Conservation (phyloP, 1,284 basidiomycete species). For the Puccinia polysora region DNA sequence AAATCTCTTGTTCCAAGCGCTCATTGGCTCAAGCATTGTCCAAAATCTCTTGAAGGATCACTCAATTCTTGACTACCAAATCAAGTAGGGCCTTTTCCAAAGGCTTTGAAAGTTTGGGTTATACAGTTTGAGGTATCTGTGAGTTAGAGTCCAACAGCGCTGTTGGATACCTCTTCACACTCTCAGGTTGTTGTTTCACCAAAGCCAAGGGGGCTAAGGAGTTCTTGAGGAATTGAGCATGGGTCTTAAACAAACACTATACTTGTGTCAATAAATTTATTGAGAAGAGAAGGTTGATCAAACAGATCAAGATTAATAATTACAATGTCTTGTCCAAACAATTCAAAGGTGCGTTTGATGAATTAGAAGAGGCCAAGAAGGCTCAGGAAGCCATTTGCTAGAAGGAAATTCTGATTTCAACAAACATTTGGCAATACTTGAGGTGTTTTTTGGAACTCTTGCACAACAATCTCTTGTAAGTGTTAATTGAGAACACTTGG, state of each 20-base stretch:
- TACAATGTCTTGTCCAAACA: constrained; percentile 71
- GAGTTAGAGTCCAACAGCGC: constrained; percentile 29
- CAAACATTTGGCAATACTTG: constrained; percentile 78
- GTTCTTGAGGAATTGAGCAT: constrained; percentile 37
- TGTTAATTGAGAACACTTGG: constrained; percentile 81
- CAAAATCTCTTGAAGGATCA: constrained; percentile 63
- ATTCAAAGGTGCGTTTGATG: constrained; percentile 86
- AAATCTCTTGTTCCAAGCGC: constrained; percentile 63
- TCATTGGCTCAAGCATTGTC: constrained; percentile 42
- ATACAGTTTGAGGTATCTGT: constrained; percentile 58
- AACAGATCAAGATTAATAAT: constrained; percentile 78
- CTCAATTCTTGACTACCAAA: constrained; percentile 81
- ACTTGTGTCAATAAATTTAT: constrained; percentile 83
- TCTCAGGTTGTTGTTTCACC: constrained; percentile 87
- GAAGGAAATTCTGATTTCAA: constrained; percentile 80
- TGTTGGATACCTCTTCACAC: constrained; percentile 79
- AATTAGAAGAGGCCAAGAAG: constrained; percentile 87
- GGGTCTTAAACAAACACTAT: constrained; percentile 85
- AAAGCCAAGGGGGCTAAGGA: constrained; percentile 83
- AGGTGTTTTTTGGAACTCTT: constrained; percentile 74
- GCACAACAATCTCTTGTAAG: constrained; percentile 79
- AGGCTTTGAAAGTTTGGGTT: constrained; percentile 73
- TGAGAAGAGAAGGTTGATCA: constrained; percentile 80
- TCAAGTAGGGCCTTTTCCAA: constrained; percentile 71
- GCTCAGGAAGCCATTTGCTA: constrained; percentile 75